Conservation (phyloP, 805 yeast genomes). For the Candida easanensis region DNA sequence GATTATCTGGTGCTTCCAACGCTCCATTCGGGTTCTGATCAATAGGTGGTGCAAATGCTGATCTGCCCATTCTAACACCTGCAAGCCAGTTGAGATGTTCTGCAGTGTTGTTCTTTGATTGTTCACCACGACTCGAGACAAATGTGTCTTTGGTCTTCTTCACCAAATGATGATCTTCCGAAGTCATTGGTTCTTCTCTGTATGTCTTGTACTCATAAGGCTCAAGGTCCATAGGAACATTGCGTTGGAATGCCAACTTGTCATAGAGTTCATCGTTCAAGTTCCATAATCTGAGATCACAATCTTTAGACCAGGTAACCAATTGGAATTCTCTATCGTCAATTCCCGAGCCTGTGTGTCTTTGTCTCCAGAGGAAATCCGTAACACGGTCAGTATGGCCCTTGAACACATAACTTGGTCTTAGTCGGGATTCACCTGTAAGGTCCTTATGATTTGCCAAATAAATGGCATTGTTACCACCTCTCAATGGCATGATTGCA, state of each 20-base stretch:
- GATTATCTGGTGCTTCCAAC: slow-evolving; percentile 49
- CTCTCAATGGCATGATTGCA: slow-evolving; percentile 86
- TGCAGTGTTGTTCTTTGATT: slow-evolving; percentile 34
- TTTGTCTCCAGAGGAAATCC: slow-evolving; percentile 84
- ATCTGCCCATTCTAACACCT: slow-evolving; percentile 66
- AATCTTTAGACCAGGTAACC: slow-evolving; percentile 92
- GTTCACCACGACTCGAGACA: slow-evolving; percentile 38
- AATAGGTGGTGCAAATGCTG: slow-evolving; percentile 27
- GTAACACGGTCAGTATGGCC: slow-evolving; percentile 85
- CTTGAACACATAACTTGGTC: slow-evolving; percentile 59
- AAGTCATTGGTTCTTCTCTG: slow-evolving; percentile 45
- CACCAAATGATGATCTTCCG: slow-evolving; percentile 31
- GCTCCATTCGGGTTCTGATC: slow-evolving; percentile 35
- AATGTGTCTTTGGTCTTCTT: slow-evolving; percentile 38
- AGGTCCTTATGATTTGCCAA: slow-evolving; percentile 29
- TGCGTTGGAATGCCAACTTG: slow-evolving; percentile 41
- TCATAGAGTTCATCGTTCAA: slow-evolving; percentile 46
- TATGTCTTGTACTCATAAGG: slow-evolving; percentile 46
- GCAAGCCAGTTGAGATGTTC: slow-evolving; percentile 89
- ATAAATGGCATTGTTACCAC: slow-evolving; percentile 59
- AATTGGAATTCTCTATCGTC: slow-evolving; percentile 85
- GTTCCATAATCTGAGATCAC: slow-evolving; percentile 83
- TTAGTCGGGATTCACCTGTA: slow-evolving; percentile 35
- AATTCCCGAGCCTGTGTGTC: slow-evolving; percentile 43
- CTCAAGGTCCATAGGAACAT: slow-evolving; percentile 34